Conservation (phyloP, 306 rosid species). For the Geum urbanum region DNA sequence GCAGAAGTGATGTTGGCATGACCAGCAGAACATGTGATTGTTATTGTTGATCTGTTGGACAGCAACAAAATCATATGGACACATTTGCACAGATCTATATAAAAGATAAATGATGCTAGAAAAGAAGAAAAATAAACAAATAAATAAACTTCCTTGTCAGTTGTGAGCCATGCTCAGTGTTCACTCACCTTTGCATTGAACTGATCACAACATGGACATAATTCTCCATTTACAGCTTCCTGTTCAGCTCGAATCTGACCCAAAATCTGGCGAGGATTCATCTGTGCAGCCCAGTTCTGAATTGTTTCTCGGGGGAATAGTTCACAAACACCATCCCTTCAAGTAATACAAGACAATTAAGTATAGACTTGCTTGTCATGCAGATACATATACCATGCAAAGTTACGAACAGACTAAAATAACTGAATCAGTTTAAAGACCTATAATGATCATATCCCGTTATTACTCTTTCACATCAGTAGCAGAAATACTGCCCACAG, state of each 20-base stretch:
- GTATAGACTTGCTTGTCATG: background rate
- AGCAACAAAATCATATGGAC: constrained; percentile 12
- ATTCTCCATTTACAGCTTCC: constrained; percentile 34
- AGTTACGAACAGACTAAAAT: constrained; percentile 17
- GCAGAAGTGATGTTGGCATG: constrained; percentile 82
- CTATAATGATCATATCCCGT: constrained; percentile 74
- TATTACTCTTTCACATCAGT: constrained; percentile 66
- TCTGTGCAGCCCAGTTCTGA: constrained; percentile 55
- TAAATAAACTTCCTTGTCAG: no score
- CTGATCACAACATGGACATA: constrained; percentile 82
- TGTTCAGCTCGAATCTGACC: constrained; percentile 58
- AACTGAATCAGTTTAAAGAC: constrained; percentile 31
- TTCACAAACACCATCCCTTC: constrained; percentile 66
- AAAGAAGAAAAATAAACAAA: no score
- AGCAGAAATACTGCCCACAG: constrained; percentile 78
- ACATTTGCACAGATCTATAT: background rate
- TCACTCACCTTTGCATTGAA: constrained; percentile 76
- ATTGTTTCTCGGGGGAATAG: constrained; percentile 66
- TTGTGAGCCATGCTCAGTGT: background rate
- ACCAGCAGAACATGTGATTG: constrained; percentile 83
- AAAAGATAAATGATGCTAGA: no score
- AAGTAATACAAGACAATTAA: constrained; percentile 24
- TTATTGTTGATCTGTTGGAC: constrained; percentile 67
- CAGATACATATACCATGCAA: constrained; percentile 11
- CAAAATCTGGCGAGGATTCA: constrained; percentile 55